Percentiles rank a stretch among this genome's conserved stretches.
phyloP scores from a whole-genome alignment of 768 basidiomycete genomes.

The Amanita molliuscula region DNA sequence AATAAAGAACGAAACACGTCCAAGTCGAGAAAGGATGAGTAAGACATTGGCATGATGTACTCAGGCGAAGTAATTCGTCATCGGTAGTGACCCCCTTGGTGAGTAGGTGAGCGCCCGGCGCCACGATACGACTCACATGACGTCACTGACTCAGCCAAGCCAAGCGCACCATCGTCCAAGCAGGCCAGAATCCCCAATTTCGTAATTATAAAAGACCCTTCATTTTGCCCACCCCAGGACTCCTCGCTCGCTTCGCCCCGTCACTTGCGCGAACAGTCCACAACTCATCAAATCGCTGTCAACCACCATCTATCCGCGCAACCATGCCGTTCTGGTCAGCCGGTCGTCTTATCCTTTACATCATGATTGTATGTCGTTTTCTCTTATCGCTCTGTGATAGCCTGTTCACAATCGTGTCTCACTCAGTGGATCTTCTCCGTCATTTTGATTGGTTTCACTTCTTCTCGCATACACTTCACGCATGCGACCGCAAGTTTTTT shows the following conservation, averaged over 20 bases:
- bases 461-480: slow-evolving; percentile 53
- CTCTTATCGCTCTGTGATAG: background rate
- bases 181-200: background rate
- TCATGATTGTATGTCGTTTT: slow-evolving; percentile 12
- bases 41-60: too few species aligned
- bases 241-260: background rate
- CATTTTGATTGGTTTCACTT: slow-evolving; percentile 34
- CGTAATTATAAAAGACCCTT: slow-evolving; percentile 2
- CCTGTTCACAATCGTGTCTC: slow-evolving; percentile 1
- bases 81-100: too few species aligned
- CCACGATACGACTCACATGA: too few species aligned
- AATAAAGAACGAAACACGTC: too few species aligned
- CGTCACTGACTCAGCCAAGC: slow-evolving; percentile 6
- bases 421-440: slow-evolving; percentile 25
- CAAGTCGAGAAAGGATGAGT: too few species aligned
- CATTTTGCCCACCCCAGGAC: background rate
- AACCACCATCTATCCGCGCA: background rate
- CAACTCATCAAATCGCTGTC: background rate
- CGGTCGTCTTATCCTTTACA: slow-evolving; percentile 8
- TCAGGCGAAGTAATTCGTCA: too few species aligned
- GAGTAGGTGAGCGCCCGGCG: too few species aligned
- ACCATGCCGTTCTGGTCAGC: slow-evolving; percentile 6
- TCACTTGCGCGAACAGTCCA: background rate
- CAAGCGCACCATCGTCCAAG: background rate
- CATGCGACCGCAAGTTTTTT: slow-evolving; percentile 39